These are phyloP conservation scores for Ganoderma boninense DNA, from an alignment of 1,284 basidiomycete species.

Conservation along the genomic window DNA sequence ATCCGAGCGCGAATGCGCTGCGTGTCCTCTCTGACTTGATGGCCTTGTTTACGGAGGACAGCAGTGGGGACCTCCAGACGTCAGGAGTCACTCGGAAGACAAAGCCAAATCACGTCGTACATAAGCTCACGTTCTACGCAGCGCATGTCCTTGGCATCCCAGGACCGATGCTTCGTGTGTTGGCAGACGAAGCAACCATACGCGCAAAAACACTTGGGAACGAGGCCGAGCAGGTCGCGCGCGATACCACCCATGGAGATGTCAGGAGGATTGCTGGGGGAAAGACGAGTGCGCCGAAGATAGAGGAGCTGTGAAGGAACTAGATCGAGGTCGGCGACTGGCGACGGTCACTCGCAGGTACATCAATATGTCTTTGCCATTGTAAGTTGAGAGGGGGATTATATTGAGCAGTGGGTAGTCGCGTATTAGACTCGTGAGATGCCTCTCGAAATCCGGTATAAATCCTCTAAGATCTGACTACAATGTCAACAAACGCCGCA, in stretches of 20 bases:
- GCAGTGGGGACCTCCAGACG: not conserved
- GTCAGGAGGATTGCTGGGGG: not conserved
- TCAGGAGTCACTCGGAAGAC: conserved; percentile 1
- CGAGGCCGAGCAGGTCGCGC: conserved; percentile 22
- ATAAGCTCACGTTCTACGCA: conserved; percentile 67
- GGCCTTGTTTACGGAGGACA: conserved; percentile 44
- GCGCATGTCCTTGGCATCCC: conserved; percentile 57
- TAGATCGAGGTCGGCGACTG: not conserved
- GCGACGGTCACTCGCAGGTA: not conserved
- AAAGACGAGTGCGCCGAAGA: conserved; percentile 10
- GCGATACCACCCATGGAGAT: not conserved
- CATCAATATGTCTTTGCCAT: not conserved
- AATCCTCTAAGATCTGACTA: not conserved
- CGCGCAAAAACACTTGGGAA: conserved; percentile 37
- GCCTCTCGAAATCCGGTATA: not conserved
- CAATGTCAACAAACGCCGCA: not conserved
- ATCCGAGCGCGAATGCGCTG: conserved; percentile 51
- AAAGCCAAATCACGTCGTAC: conserved; percentile 52
- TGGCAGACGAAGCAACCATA: conserved; percentile 52
- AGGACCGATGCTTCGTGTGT: conserved; percentile 43
- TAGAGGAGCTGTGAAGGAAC: conserved; percentile 19
- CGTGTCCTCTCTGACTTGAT: conserved; percentile 63
- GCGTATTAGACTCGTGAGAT: not conserved
- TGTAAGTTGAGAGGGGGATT: not conserved
- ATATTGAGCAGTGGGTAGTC: not conserved